Base-by-base conservation (phyloP, 2,329 filamentous ascomycete genomes). In the Penicillium sp. region DNA sequence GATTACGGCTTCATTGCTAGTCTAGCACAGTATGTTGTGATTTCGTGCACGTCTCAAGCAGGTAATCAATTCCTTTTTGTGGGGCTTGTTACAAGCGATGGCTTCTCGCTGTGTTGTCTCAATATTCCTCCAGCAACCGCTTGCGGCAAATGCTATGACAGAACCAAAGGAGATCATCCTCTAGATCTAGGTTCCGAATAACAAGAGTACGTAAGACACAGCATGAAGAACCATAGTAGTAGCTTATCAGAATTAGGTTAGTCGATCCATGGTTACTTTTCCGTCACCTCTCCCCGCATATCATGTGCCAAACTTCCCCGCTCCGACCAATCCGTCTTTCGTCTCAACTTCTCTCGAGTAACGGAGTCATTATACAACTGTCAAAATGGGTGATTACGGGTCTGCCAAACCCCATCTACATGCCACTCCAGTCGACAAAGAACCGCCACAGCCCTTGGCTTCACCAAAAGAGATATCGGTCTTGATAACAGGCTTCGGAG, bases 401-500 rank as follows among this genome's bases (percentile, higher is more conserved):
- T 47, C 58, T 30, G 42, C 49, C 18, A 55, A 47, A n/a, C 47
- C 47, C 22, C 34, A 55, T 5, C 18, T 51, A 29, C 47, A 49
- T 41, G 40, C 58, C 42, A 53, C 56, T 25, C 46, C 52, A 10
- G 31, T 55, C 9, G 52, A 48, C 13, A 54, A 51, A 25, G 53
- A 48, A 19, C 46, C 57, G 8, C 46, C 57, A 13, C 46, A 50
- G 10, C 48, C 56, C 12, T 45, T 55, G 12, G 45, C 52, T 25
- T 53, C 56, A 11, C 39, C 53, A 12, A 61, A 64, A 36, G 64
- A 66, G 25, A 62, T 70, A 40, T 67, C 63, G 13, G 64, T 70
- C 14, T 57, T 70, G 19, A 57, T 70, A 38, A 70, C 68, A 2
- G 68, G 68, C 12, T 70, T 69, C 49, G 68, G 68, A 19, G 67